A percentile compares a stretch with the other conserved stretches of the same genome.
phyloP scores from a whole-genome alignment of 2,329 filamentous ascomycete genomes.

The Chaetomium globosum region DNA sequence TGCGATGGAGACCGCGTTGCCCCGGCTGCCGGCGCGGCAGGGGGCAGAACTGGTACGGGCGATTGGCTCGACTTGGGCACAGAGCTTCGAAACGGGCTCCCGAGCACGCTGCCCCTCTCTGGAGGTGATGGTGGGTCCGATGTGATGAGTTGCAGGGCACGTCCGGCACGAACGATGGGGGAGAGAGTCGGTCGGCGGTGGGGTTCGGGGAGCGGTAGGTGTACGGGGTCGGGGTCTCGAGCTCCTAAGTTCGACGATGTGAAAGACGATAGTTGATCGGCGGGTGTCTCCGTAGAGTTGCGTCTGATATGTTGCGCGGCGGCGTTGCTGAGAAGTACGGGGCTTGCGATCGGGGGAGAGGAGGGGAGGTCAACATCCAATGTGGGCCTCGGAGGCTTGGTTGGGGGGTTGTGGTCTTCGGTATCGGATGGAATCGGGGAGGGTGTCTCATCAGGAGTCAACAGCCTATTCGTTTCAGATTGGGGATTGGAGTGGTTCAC shows the following conservation, averaged over 20 bases:
- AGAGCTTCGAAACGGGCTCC: slow-evolving; percentile 58
- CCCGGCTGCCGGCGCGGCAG: slow-evolving; percentile 27
- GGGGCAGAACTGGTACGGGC: slow-evolving; percentile 35
- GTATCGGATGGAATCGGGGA: slow-evolving; percentile 41
- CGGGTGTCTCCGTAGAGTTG: slow-evolving; percentile 38
- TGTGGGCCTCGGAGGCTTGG: slow-evolving; percentile 22
- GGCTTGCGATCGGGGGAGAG: slow-evolving; percentile 41
- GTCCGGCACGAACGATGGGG: slow-evolving; percentile 61
- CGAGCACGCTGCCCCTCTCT: slow-evolving; percentile 52
- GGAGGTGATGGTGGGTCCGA: slow-evolving; percentile 62
- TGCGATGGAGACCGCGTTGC: slow-evolving; percentile 28
- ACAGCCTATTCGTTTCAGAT: slow-evolving; percentile 50
- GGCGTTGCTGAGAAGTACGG: slow-evolving; percentile 20
- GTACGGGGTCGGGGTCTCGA: slow-evolving; percentile 28
- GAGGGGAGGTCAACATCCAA: slow-evolving; percentile 40
- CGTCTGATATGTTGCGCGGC: slow-evolving; percentile 32
- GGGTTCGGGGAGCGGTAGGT: slow-evolving; percentile 38
- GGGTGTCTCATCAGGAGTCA: slow-evolving; percentile 57
- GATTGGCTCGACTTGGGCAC: slow-evolving; percentile 40
- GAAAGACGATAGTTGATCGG: slow-evolving; percentile 32
- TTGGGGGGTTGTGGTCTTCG: slow-evolving; percentile 18
- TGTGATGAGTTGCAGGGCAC: slow-evolving; percentile 60
- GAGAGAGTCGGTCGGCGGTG: slow-evolving; percentile 53
- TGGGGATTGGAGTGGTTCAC: slow-evolving; percentile 42
- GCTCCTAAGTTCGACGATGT: slow-evolving; percentile 24